These are phyloP conservation scores for Elsinoe ampelina DNA, from an alignment of 2,329 filamentous ascomycete genomes.

Conservation along the genomic window DNA sequence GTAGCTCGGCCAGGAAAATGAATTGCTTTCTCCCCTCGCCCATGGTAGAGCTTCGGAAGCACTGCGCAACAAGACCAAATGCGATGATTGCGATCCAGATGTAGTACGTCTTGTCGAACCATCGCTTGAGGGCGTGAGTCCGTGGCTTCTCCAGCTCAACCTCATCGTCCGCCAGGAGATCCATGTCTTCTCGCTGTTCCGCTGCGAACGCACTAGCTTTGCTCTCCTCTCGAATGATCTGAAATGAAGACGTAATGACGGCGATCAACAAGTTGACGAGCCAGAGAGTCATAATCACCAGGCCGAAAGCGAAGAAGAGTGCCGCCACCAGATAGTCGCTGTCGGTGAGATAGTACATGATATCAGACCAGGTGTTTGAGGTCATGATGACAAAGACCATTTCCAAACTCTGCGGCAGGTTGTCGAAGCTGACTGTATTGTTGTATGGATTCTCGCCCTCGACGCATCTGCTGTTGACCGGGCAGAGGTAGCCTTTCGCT, in stretches of 20 bases:
- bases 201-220: constrained; percentile 86
- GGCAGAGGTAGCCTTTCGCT: constrained; percentile 83
- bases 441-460: constrained; percentile 71
- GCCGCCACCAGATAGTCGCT: constrained; percentile 84
- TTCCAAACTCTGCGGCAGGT: constrained; percentile 84
- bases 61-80: constrained; percentile 70
- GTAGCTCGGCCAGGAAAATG: constrained; percentile 62
- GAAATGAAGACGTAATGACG: constrained; percentile 96
- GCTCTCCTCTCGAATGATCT: constrained; percentile 95
- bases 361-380: constrained; percentile 88
- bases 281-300: constrained; percentile 93
- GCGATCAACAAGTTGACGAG: constrained; percentile 89
- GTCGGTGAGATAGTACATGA: constrained; percentile 88
- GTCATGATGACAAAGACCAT: constrained; percentile 98
- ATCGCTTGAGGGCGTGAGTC: constrained; percentile 50
- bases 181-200: constrained; percentile 40
- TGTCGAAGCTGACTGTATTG: constrained; percentile 86
- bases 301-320: constrained; percentile 61
- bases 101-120: constrained; percentile 64
- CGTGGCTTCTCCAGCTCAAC: constrained; percentile 31
- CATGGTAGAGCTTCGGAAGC: constrained; percentile 69
- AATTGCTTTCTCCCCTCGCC: constrained; percentile 48
- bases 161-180: constrained; percentile 28
- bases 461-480: constrained; percentile 71
- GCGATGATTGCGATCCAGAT: constrained; percentile 76